Evolutionary conservation across 805 yeast genomes (phyloP).

Genomic region (Yarrowia hollandica): DNA sequence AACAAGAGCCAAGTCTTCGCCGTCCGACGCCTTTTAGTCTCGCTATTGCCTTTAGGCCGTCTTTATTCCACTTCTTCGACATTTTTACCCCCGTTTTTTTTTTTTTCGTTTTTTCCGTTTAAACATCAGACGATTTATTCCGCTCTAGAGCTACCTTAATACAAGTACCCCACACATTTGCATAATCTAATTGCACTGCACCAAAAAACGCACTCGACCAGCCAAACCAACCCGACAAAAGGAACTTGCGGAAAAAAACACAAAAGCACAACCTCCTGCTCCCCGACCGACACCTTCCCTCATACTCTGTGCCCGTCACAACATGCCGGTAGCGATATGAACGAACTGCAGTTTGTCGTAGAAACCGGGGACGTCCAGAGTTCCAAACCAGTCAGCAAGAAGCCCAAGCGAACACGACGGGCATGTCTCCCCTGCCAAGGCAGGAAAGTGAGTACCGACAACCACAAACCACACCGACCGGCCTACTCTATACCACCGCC

Average conservation of each 20-base stretch:
- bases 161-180: constrained; percentile 26
- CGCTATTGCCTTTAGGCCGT: too few relatives aligned
- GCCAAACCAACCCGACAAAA: too few relatives aligned
- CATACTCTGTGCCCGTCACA: too few relatives aligned
- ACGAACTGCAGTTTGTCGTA: constrained; percentile 26
- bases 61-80: background rate
- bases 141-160: constrained; percentile 7
- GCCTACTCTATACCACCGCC: background rate
- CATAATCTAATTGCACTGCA: constrained; percentile 12
- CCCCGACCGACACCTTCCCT: too few relatives aligned
- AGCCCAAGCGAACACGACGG: constrained; percentile 35
- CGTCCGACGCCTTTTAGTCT: too few relatives aligned
- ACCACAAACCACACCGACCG: background rate
- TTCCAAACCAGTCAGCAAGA: constrained; percentile 22
- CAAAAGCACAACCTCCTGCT: too few relatives aligned
- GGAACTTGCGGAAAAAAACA: too few relatives aligned
- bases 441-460: constrained; percentile 31
- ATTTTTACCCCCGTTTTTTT: background rate
- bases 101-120: background rate
- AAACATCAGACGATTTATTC: constrained; percentile 6
- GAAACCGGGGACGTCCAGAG: constrained; percentile 20
- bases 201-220: too few relatives aligned
- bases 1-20: too few relatives aligned
- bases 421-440: constrained; percentile 36
- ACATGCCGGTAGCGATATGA: constrained; percentile 22